phyloP scores from a whole-genome alignment of 495 filamentous ascomycete species.

The Cryomyces minteri region DNA sequence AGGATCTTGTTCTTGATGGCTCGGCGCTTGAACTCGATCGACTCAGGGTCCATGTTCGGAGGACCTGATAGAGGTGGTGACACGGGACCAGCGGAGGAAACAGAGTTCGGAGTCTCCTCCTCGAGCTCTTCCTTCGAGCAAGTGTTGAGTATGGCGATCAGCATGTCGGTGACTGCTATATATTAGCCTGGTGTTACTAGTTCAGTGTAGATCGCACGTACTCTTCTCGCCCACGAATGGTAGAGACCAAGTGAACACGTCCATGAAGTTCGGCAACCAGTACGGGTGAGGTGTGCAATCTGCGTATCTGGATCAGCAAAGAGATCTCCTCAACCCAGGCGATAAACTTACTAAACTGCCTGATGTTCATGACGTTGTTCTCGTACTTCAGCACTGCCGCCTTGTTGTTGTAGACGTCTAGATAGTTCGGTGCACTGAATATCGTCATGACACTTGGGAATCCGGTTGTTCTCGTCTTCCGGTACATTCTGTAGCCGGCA shows the following conservation, averaged over 20 bases:
- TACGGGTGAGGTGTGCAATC: conserved; percentile 97
- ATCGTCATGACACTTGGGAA: conserved; percentile 99
- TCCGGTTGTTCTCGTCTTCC: conserved; percentile 91
- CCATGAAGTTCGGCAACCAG: conserved; percentile 99
- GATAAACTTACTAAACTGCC: conserved; percentile 56
- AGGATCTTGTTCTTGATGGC: conserved; percentile 99
- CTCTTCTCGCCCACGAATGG: conserved; percentile 97
- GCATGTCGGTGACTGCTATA: conserved; percentile 68
- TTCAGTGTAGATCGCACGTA: neutral
- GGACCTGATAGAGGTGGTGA: conserved; percentile 39
- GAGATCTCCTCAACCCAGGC: neutral
- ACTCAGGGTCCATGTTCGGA: conserved; percentile 49
- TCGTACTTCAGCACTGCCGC: conserved; percentile 97
- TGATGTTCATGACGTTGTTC: conserved; percentile 99
- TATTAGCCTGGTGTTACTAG: neutral
- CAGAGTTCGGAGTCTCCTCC: conserved; percentile 46
- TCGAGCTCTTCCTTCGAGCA: conserved; percentile 96
- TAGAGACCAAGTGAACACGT: conserved; percentile 94
- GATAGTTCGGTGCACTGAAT: conserved; percentile 95
- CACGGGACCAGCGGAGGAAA: conserved; percentile 40
- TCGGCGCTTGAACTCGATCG: conserved; percentile 76
- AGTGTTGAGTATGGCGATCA: conserved; percentile 94
- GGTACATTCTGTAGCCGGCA: conserved; percentile 96
- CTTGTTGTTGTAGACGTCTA: conserved; percentile 99
- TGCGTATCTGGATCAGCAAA: conserved; percentile 3